Evolutionary conservation across 768 basidiomycete genomes (phyloP).

Genomic region (Phlegmacium glaucopus): DNA sequence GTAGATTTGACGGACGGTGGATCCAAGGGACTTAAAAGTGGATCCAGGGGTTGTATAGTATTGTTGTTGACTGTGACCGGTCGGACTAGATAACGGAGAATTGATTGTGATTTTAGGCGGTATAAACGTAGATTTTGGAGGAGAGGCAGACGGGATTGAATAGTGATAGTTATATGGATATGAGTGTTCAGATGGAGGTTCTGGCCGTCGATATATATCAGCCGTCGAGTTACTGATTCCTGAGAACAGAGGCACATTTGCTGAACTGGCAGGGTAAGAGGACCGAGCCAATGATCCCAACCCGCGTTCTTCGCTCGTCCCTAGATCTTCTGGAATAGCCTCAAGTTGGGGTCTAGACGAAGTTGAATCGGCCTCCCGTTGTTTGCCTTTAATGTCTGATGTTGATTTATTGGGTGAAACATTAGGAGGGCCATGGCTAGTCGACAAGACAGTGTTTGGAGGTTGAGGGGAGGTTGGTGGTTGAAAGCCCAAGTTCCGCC

Average conservation of each 20-base stretch:
- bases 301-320: not conserved
- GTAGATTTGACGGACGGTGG: not conserved
- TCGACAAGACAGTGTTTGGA: constrained; percentile 1
- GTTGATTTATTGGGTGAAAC: not conserved
- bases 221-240: not conserved
- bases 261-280: not conserved
- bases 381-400: constrained; percentile 19
- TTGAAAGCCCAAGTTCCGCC: constrained; percentile 1
- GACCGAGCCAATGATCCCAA: not conserved
- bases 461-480: not conserved
- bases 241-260: constrained; percentile 6
- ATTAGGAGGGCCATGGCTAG: not conserved
- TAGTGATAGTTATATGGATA: constrained; percentile 16
- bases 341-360: not conserved
- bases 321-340: constrained; percentile 2
- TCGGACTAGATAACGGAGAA: not conserved
- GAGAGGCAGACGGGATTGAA: not conserved
- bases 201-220: not conserved
- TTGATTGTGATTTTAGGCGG: not conserved
- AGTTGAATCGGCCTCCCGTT: constrained; percentile 11
- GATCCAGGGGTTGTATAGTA: not conserved
- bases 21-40: not conserved
- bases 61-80: not conserved
- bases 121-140: not conserved
- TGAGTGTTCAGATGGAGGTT: not conserved